A percentile compares a stretch with the other conserved stretches of the same genome.
Evolutionary conservation across 2,329 filamentous ascomycete species (phyloP).

Genomic region (Scedosporium apiospermum): DNA sequence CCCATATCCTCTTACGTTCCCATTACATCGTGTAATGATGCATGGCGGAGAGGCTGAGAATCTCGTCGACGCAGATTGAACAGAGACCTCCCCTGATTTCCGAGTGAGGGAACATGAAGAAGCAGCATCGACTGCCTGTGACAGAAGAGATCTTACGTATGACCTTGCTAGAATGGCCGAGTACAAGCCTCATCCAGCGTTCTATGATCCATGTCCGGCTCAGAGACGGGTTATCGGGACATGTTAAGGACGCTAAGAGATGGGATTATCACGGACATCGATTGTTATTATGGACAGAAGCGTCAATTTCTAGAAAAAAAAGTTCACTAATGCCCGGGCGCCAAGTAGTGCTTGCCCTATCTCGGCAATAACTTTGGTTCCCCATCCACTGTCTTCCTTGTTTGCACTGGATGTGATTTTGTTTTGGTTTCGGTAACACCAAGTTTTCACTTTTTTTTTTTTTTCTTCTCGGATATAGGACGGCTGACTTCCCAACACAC

Average conservation of each 20-base stretch:
- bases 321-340: neutral
- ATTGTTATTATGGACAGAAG: neutral
- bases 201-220: neutral
- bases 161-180: neutral
- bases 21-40: too few species aligned
- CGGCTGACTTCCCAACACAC: constrained; percentile 3
- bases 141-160: neutral
- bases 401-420: neutral
- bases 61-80: too few species aligned
- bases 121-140: too few species aligned
- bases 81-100: too few species aligned
- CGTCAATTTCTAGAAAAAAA: neutral
- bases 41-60: too few species aligned
- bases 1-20: too few species aligned
- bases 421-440: neutral
- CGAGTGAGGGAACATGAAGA: too few species aligned
- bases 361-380: neutral
- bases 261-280: neutral
- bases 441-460: constrained; percentile 9
- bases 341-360: neutral
- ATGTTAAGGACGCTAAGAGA: too few species aligned
- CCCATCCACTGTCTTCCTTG: neutral
- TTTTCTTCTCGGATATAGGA: constrained; percentile 7
- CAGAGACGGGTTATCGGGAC: too few species aligned
- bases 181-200: neutral